Conservation (phyloP, 805 yeast species). For the Saccharomycopsis synnaedendra region DNA sequence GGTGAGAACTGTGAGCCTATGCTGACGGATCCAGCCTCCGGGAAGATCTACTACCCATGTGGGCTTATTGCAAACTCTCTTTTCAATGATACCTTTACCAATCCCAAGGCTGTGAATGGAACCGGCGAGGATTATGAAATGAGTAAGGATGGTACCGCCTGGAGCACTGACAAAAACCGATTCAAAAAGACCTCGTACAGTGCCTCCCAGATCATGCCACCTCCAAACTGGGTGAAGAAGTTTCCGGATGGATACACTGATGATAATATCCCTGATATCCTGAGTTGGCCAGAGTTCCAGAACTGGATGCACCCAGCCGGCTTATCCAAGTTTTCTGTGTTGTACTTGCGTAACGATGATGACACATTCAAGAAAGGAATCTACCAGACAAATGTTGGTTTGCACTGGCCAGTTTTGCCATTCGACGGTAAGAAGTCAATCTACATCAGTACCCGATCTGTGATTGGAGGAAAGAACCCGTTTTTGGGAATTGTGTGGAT, state of each 20-base stretch:
- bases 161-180: conserved; percentile 67
- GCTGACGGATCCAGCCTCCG: conserved; percentile 31
- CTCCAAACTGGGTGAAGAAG: conserved; percentile 76
- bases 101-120: conserved; percentile 29
- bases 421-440: conserved; percentile 59
- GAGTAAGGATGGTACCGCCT: conserved; percentile 55
- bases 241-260: conserved; percentile 87
- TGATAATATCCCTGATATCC: conserved; percentile 65
- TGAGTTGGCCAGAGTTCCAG: conserved; percentile 74
- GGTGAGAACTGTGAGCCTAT: conserved; percentile 56
- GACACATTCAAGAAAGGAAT: conserved; percentile 46
- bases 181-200: conserved; percentile 65
- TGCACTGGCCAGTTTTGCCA: conserved; percentile 69
- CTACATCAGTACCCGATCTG: conserved; percentile 58
- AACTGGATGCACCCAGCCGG: conserved; percentile 99
- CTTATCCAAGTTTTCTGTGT: conserved; percentile 75
- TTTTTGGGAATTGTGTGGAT: conserved; percentile 69
- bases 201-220: conserved; percentile 71
- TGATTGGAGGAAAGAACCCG: conserved; percentile 64
- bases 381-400: conserved; percentile 54
- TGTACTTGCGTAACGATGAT: conserved; percentile 64
- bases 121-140: conserved; percentile 27
- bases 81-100: conserved; percentile 77
- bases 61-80: conserved; percentile 88
- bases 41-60: conserved; percentile 77